A percentile compares a stretch with the other conserved stretches of the same genome.
These are phyloP conservation scores for Phytopythium litorale DNA, from an alignment of 352 stramenopile species.

Conservation along the genomic window DNA sequence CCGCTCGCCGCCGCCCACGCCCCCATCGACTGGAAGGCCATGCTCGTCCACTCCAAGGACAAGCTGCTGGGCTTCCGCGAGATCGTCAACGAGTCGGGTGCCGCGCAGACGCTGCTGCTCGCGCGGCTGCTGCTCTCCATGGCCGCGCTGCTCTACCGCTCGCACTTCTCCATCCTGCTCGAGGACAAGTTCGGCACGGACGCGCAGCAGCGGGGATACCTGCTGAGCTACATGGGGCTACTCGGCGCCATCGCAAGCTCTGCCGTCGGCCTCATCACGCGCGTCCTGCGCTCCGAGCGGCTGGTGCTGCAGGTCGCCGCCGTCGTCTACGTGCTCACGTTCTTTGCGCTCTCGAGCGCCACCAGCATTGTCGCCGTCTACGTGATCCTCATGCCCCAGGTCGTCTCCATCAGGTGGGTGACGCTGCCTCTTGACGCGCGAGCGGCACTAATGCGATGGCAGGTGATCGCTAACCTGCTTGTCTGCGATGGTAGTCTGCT, in stretches of 20 bases:
- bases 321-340: conserved; percentile 67
- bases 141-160: conserved; percentile 72
- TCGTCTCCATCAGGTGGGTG: conserved; percentile 58
- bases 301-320: conserved; percentile 59
- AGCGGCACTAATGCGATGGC: neutral
- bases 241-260: conserved; percentile 63
- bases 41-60: conserved; percentile 40
- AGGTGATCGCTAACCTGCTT: neutral
- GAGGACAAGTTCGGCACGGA: conserved; percentile 80
- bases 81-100: conserved; percentile 58
- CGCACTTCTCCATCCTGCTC: conserved; percentile 71
- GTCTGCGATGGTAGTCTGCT: conserved; percentile 38
- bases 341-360: conserved; percentile 57
- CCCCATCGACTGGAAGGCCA: conserved; percentile 22
- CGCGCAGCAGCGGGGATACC: conserved; percentile 52
- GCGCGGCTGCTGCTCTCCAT: conserved; percentile 71
- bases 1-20: neutral
- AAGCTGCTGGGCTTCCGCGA: conserved; percentile 64
- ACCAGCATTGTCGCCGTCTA: conserved; percentile 49
- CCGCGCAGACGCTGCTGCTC: conserved; percentile 62
- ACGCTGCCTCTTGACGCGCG: neutral
- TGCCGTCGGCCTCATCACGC: conserved; percentile 50
- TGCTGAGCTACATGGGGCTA: conserved; percentile 82
- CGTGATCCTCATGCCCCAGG: conserved; percentile 55
- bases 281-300: conserved; percentile 44